Conservation (phyloP, 2,329 filamentous ascomycete genomes). For the Apiospora pterosperma region DNA sequence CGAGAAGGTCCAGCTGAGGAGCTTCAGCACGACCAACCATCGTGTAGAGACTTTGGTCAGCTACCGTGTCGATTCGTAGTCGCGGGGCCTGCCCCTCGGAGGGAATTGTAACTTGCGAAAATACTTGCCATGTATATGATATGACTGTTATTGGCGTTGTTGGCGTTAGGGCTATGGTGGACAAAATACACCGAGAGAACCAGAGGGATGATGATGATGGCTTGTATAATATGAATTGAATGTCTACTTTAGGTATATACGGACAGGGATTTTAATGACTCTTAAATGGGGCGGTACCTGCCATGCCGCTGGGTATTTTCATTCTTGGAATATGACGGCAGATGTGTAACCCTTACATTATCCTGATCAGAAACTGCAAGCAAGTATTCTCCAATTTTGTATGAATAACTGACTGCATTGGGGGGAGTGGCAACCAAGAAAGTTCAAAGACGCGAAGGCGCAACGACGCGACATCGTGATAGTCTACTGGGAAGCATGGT, state of each 20-base stretch:
- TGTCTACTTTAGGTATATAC: background rate
- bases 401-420: background rate
- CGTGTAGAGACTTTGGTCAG: slow-evolving; percentile 93
- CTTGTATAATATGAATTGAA: background rate
- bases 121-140: background rate
- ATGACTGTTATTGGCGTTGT: background rate
- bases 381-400: background rate
- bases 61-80: slow-evolving; percentile 56
- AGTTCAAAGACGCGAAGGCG: background rate
- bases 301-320: too few relatives aligned
- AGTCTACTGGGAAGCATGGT: background rate
- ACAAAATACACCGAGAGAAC: background rate
- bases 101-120: background rate
- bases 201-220: background rate
- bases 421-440: background rate
- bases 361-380: background rate
- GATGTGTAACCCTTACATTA: background rate
- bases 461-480: background rate
- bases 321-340: background rate
- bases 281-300: background rate
- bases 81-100: background rate
- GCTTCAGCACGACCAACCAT: slow-evolving; percentile 94
- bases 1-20: slow-evolving; percentile 91
- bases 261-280: background rate
- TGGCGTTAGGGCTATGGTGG: background rate